Evolutionary conservation across 208 protist species (phyloP).

Genomic region (Trypanosomatidae sp.): DNA sequence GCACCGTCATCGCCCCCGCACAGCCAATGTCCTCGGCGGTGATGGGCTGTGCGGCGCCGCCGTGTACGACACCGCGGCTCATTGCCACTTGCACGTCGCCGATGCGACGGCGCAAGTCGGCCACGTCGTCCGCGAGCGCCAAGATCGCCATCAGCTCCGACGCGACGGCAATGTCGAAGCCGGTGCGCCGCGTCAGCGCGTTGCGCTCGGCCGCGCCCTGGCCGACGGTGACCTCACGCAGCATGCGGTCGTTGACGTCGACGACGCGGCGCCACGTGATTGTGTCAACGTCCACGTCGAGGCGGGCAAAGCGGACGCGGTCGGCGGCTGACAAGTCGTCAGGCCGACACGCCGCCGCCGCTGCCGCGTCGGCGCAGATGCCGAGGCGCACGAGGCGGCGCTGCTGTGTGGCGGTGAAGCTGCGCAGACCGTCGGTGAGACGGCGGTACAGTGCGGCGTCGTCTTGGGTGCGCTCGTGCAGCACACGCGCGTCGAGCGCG

Average conservation of each 20-base stretch:
- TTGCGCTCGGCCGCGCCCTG: conserved; percentile 87
- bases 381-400: conserved; percentile 84
- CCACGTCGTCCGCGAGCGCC: conserved; percentile 86
- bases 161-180: conserved; percentile 96
- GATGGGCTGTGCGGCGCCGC: conserved; percentile 66
- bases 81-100: conserved; percentile 76
- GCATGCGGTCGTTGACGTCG: conserved; percentile 95
- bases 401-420: conserved; percentile 90
- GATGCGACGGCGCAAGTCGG: conserved; percentile 91
- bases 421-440: conserved; percentile 49
- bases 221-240: conserved; percentile 94
- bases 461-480: conserved; percentile 93
- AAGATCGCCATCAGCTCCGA: conserved; percentile 98
- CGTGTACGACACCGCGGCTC: conserved; percentile 26
- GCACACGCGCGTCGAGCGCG: conserved; percentile 95
- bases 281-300: conserved; percentile 93
- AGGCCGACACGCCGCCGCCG: too few species aligned
- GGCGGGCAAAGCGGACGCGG: conserved; percentile 81
- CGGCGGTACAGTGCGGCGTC: conserved; percentile 82
- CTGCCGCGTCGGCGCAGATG: conserved; percentile 84
- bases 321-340: conserved; percentile 85
- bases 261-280: conserved; percentile 96
- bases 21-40: conserved; percentile 89
- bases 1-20: conserved; percentile 88
- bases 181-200: conserved; percentile 66